Evolutionary conservation across 1,139 yeast species (phyloP).

Genomic region (Kazachstania sp.): DNA sequence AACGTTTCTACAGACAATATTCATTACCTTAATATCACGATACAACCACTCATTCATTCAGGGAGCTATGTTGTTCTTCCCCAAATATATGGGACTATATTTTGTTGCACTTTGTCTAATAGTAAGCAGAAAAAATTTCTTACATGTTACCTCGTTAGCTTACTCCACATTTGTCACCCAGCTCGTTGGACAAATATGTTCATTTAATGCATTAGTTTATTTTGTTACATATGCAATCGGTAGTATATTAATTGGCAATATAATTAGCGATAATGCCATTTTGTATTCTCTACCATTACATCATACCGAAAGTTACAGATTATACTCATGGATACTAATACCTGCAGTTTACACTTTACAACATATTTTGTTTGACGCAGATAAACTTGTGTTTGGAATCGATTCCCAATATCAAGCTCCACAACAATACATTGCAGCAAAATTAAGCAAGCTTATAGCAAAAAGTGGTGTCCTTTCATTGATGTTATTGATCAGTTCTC

Average conservation of each 20-base stretch:
- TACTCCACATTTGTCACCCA: conserved; percentile 45
- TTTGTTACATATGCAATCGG: conserved; percentile 33
- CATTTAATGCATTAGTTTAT: conserved; percentile 35
- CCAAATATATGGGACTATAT: conserved; percentile 31
- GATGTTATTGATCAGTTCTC: conserved; percentile 11
- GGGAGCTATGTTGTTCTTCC: conserved; percentile 26
- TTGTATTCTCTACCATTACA: background rate
- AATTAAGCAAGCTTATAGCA: conserved; percentile 13
- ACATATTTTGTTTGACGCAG: conserved; percentile 52
- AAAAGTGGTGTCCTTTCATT: conserved; percentile 16
- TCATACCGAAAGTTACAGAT: conserved; percentile 18
- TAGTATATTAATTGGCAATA: conserved; percentile 35
- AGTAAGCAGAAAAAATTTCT: conserved; percentile 40
- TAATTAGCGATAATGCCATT: conserved; percentile 29
- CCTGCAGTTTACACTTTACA: conserved; percentile 45
- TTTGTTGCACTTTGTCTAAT: conserved; percentile 37
- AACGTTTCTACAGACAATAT: conserved; percentile 28
- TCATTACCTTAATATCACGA: conserved; percentile 24
- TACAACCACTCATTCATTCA: conserved; percentile 15
- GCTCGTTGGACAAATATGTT: conserved; percentile 39
- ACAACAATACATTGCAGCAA: conserved; percentile 26
- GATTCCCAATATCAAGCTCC: conserved; percentile 35
- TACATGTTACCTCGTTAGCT: conserved; percentile 45
- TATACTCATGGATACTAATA: conserved; percentile 28
- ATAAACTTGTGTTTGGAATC: conserved; percentile 44